Conservation (phyloP, 2,329 filamentous ascomycete genomes). For the Sporothrix pseudoabietina region DNA sequence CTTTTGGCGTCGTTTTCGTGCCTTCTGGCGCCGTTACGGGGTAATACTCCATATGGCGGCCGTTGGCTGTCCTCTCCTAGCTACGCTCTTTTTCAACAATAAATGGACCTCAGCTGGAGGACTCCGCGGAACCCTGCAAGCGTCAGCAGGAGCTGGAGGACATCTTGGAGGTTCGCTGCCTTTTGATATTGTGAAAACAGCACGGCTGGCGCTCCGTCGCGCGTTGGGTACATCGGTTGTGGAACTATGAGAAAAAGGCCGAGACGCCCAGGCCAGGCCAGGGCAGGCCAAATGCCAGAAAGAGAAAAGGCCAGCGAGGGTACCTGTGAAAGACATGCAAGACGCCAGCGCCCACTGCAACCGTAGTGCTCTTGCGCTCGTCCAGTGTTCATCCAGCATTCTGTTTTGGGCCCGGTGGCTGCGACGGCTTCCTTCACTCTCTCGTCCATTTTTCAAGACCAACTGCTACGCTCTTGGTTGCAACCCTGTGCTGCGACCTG, state of each 20-base stretch:
- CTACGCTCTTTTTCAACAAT: background rate
- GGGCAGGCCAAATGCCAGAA: background rate
- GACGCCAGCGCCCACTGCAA: background rate
- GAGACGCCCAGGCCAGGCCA: background rate
- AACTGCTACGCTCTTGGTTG: background rate
- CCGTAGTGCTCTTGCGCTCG: constrained; percentile 3
- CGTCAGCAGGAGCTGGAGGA: background rate
- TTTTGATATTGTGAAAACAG: background rate
- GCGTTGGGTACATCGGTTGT: background rate
- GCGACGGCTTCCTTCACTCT: background rate
- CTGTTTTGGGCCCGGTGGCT: constrained; percentile 5
- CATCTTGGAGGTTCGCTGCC: background rate
- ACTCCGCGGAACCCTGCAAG: background rate
- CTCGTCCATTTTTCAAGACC: background rate
- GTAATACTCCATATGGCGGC: background rate
- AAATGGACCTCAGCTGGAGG: background rate
- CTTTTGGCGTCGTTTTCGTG: background rate
- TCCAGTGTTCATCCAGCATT: constrained; percentile 22
- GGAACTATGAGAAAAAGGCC: background rate
- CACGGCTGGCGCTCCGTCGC: background rate
- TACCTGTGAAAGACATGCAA: background rate
- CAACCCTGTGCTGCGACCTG: constrained; percentile 5
- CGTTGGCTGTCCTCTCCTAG: background rate
- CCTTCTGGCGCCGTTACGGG: background rate
- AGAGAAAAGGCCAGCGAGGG: background rate